phyloP scores from a whole-genome alignment of 108 stramenopile species.

The Nannochloropsis gaditana region DNA sequence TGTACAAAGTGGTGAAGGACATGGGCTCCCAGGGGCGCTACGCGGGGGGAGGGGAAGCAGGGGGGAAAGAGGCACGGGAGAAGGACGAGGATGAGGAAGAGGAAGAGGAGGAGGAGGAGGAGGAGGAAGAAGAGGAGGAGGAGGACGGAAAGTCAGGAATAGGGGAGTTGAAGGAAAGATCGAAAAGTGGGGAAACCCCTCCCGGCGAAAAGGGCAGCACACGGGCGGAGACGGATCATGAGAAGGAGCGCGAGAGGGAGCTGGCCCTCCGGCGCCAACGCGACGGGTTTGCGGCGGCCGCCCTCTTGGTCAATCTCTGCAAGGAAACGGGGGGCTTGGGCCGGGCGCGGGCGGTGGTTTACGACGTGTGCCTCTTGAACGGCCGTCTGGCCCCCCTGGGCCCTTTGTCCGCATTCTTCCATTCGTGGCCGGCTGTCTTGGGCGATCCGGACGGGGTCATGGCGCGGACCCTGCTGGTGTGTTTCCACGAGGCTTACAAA shows the following conservation, averaged over 20 bases:
- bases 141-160: not conserved
- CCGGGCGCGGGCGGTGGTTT: not conserved
- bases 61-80: not conserved
- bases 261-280: not conserved
- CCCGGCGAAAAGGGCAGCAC: not conserved
- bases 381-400: not conserved
- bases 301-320: not conserved
- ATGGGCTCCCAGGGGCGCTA: too few species aligned
- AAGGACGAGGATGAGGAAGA: not conserved
- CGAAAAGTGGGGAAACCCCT: not conserved
- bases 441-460: not conserved
- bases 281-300: constrained; percentile 1
- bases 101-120: constrained; percentile 4
- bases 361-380: not conserved
- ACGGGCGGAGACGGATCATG: not conserved
- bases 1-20: not conserved
- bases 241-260: not conserved
- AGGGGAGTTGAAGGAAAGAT: not conserved
- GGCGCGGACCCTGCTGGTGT: not conserved
- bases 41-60: not conserved
- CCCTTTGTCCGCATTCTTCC: not conserved
- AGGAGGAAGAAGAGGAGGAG: not conserved
- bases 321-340: not conserved
- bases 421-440: constrained; percentile 11
- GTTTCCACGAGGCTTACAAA: constrained; percentile 14